These are phyloP conservation scores for Aspergillus ellipticus DNA, from an alignment of 495 filamentous ascomycete species.

Conservation along the genomic window DNA sequence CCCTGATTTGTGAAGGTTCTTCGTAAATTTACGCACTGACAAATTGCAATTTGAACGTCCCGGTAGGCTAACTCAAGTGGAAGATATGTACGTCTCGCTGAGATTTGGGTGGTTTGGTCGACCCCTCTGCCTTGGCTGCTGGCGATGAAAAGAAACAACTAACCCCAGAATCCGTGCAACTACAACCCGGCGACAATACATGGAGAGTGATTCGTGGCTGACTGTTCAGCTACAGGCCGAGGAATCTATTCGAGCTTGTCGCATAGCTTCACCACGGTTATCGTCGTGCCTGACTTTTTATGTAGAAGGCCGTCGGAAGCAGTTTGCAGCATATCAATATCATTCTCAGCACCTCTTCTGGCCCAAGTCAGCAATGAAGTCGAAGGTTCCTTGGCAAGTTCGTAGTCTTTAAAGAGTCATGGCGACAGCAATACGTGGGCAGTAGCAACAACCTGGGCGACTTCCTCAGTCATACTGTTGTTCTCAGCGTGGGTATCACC, in stretches of 20 bases:
- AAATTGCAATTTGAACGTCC: slow-evolving; percentile 85
- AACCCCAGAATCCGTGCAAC: slow-evolving; percentile 61
- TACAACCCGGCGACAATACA: slow-evolving; percentile 24
- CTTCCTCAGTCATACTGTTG: slow-evolving; percentile 28
- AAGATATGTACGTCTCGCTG: slow-evolving; percentile 42
- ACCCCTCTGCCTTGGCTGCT: slow-evolving; percentile 27
- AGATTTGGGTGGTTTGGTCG: slow-evolving; percentile 36
- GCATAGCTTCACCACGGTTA: too few species aligned
- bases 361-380: slow-evolving; percentile 31
- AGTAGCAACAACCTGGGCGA: slow-evolving; percentile 10
- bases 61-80: slow-evolving; percentile 54
- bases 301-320: slow-evolving; percentile 26
- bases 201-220: slow-evolving; percentile 66
- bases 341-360: slow-evolving; percentile 22
- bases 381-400: slow-evolving; percentile 49
- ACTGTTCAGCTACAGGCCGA: slow-evolving; percentile 79
- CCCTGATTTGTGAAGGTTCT: slow-evolving; percentile 61
- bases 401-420: slow-evolving; percentile 41
- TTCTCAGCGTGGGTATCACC: slow-evolving; percentile 25
- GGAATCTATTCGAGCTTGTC: slow-evolving; percentile 61
- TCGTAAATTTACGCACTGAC: slow-evolving; percentile 80
- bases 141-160: slow-evolving; percentile 55
- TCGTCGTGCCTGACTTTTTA: slow-evolving; percentile 20
- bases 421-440: slow-evolving; percentile 9
- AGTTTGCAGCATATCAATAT: slow-evolving; percentile 24